Evolutionary conservation across 441 rosid species (phyloP).

Genomic region (Pelargonium cotyledonis): DNA sequence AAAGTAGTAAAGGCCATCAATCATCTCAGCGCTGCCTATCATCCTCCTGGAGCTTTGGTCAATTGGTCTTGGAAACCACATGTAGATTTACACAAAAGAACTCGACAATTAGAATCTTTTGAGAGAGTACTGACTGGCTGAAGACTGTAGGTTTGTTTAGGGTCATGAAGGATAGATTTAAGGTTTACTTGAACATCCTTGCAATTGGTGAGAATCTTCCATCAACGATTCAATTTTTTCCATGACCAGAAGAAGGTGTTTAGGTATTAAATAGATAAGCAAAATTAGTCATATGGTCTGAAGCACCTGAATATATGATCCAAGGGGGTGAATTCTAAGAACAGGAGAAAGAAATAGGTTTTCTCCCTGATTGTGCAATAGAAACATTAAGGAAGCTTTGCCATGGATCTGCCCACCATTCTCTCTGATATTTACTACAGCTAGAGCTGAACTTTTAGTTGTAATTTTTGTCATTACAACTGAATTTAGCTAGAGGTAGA

Average conservation of each 20-base stretch:
- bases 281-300: background rate
- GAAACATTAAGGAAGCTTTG: background rate
- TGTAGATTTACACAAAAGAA: too few relatives aligned
- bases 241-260: background rate
- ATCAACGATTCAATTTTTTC: background rate
- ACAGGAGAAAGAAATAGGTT: background rate
- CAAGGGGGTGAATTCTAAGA: background rate
- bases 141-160: background rate
- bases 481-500: background rate
- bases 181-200: background rate
- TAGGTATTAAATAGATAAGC: background rate
- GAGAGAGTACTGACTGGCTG: background rate
- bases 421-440: too few relatives aligned
- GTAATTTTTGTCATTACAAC: background rate
- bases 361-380: background rate
- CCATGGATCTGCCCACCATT: too few relatives aligned
- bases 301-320: background rate
- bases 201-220: background rate
- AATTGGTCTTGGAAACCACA: too few relatives aligned
- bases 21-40: too few relatives aligned
- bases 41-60: too few relatives aligned
- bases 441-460: background rate
- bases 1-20: too few relatives aligned
- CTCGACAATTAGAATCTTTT: background rate
- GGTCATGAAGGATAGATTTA: slow-evolving; percentile 1